Percentiles rank a stretch among this genome's conserved stretches.
Evolutionary conservation across 306 rosid genomes (phyloP).

Genomic region (Albizia julibrissin): DNA sequence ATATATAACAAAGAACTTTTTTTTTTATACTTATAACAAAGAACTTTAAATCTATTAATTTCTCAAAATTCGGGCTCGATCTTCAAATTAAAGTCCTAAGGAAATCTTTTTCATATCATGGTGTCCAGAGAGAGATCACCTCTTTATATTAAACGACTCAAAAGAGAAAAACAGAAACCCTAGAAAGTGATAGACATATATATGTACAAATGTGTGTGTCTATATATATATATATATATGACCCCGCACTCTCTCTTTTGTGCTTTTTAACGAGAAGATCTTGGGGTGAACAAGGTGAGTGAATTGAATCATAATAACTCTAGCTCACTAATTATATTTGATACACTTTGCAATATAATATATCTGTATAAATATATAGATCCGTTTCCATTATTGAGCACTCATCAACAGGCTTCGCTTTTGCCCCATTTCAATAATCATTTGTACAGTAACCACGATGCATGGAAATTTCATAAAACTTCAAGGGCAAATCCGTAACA

Average conservation of each 20-base stretch:
- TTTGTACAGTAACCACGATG: slow-evolving; percentile 28
- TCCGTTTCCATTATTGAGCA: slow-evolving; percentile 55
- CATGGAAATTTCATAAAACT: slow-evolving; percentile 43
- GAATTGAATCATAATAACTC: slow-evolving; percentile 35
- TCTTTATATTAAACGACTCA: slow-evolving; percentile 6
- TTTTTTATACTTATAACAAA: no score
- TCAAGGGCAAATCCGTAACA: slow-evolving; percentile 9
- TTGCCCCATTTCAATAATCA: slow-evolving; percentile 37
- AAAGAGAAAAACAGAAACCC: slow-evolving; percentile 42
- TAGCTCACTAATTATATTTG: slow-evolving; percentile 38
- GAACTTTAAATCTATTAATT: background rate
- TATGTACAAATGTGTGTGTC: background rate
- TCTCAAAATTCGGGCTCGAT: background rate
- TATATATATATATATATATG: background rate
- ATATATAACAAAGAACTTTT: background rate
- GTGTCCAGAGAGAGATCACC: background rate
- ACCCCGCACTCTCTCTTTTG: background rate
- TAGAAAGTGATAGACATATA: slow-evolving; percentile 40
- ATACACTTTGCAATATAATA: background rate
- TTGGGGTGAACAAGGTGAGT: slow-evolving; percentile 32
- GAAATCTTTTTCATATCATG: background rate
- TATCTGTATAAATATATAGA: background rate
- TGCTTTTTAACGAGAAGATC: background rate
- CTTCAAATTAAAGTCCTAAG: background rate
- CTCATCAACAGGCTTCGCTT: slow-evolving; percentile 57